phyloP scores from a whole-genome alignment of 805 yeast species.

The Hanseniaspora mollemarum region DNA sequence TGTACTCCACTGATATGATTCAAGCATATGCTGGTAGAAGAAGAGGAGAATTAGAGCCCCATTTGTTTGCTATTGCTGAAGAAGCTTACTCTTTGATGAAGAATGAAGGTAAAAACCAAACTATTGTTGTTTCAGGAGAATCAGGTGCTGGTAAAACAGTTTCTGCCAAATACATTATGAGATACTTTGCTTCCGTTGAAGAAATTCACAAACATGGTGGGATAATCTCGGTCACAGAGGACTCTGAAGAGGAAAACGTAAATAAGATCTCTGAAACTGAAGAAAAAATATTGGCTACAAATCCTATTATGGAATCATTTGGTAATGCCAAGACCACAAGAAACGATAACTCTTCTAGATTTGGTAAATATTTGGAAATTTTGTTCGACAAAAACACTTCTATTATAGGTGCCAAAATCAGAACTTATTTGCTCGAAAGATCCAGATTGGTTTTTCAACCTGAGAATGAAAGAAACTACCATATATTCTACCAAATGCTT shows the following conservation, averaged over 20 bases:
- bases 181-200: conserved; percentile 93
- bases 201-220: conserved; percentile 25
- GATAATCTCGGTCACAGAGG: conserved; percentile 21
- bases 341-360: conserved; percentile 86
- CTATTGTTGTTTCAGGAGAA: conserved; percentile 94
- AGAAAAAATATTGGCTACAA: conserved; percentile 88
- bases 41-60: conserved; percentile 94
- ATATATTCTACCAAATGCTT: conserved; percentile 81
- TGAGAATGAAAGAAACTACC: conserved; percentile 80
- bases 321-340: conserved; percentile 91
- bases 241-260: conserved; percentile 28
- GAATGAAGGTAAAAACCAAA: conserved; percentile 72
- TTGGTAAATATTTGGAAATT: conserved; percentile 87
- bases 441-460: conserved; percentile 94
- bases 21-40: conserved; percentile 89
- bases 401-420: conserved; percentile 86
- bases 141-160: conserved; percentile 99
- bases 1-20: conserved; percentile 82
- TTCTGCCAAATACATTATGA: conserved; percentile 92
- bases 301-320: conserved; percentile 81
- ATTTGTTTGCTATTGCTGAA: conserved; percentile 92
- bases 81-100: conserved; percentile 95
- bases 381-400: conserved; percentile 62
- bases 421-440: conserved; percentile 86
- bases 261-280: conserved; percentile 73